Evolutionary conservation across 148 eudicot genomes (phyloP).

Genomic region (Nepenthes gracilis): DNA sequence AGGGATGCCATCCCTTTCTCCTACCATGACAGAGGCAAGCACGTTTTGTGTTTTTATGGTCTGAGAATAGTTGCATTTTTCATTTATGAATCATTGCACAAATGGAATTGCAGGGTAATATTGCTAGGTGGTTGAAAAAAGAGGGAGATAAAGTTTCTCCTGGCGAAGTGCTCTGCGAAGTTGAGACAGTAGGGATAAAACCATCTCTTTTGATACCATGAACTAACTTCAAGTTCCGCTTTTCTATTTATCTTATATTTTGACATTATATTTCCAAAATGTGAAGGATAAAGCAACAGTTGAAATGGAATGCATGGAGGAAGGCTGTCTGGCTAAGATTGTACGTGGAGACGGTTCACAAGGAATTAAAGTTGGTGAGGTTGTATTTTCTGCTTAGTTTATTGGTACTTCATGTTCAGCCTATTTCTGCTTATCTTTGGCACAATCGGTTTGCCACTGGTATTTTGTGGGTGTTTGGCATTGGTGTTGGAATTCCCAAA

Average conservation of each 20-base stretch:
- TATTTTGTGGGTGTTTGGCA: too few relatives aligned
- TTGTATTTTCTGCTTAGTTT: background rate
- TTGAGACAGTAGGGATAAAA: slow-evolving; percentile 67
- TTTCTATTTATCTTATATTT: background rate
- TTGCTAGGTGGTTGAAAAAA: slow-evolving; percentile 95
- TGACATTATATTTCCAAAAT: slow-evolving; percentile 2
- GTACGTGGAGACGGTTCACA: slow-evolving; percentile 67
- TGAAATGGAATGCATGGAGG: slow-evolving; percentile 99
- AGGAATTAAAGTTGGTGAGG: slow-evolving; percentile 92
- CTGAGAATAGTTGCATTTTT: background rate
- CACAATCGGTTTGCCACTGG: too few relatives aligned
- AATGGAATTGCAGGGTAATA: slow-evolving; percentile 59
- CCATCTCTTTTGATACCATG: background rate
- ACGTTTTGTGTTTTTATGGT: slow-evolving; percentile 2
- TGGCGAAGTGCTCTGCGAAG: slow-evolving; percentile 99
- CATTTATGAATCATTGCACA: background rate
- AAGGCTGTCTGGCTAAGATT: slow-evolving; percentile 91
- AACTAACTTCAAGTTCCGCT: background rate
- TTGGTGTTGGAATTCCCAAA: too few relatives aligned
- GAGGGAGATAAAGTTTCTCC: slow-evolving; percentile 88
- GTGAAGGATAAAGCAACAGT: slow-evolving; percentile 94
- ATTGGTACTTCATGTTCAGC: too few relatives aligned
- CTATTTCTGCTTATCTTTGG: too few relatives aligned
- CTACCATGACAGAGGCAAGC: slow-evolving; percentile 92
- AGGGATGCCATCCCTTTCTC: slow-evolving; percentile 97